Evolutionary conservation across 192 early-diverging fungal genomes (phyloP), one percentile per base, ranked within the genome.

Genomic region (Podila clonocystis): DNA sequence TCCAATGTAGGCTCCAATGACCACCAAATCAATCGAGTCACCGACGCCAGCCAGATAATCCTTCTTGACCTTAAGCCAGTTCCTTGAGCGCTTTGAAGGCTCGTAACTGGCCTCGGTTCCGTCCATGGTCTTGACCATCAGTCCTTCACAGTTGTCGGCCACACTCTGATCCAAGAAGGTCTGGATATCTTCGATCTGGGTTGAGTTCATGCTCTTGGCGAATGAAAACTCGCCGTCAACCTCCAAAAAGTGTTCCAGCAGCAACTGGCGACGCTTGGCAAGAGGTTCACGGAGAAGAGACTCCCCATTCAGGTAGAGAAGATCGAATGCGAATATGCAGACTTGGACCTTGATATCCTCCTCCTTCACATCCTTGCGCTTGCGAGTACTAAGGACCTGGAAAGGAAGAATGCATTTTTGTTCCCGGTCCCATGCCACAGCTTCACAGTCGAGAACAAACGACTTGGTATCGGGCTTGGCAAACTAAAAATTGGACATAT

Each of bases 21-120:
- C 97, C 9, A 98, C 96, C 41, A 99, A 74, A 84, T 99, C 98
- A 55, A 99, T 89, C 45, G 95, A 94, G 61, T 99, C 98, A 24
- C 98, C 98, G 4, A 97, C 86, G 5, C 97, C 97, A 5, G 87
- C 86, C 24, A 99, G 72, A 64, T 99, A 99, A 74, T 99, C 98
- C 83, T 99, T 99, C 82, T 99, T 99, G n/a, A 95, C 94, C 85
- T 99, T 99, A 20, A 99, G 90, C 98, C 98, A 99, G 84, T 99
- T 99, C 57, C 96, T 87, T 17, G 97, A 98, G 22, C 98, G 89
- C 82, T 95, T 95, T 38, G 94, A 96, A 13, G 98, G 98, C 74
- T 99, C 98, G 76, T 99, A 99, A 0, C 93, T 89, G 0, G 97
- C 90, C 59, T 91, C 89, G 5, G 90, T 83, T 31, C 93, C 92